These are phyloP conservation scores for Lecanicillium sp. DNA, from an alignment of 2,329 filamentous ascomycete genomes.

Conservation along the genomic window DNA sequence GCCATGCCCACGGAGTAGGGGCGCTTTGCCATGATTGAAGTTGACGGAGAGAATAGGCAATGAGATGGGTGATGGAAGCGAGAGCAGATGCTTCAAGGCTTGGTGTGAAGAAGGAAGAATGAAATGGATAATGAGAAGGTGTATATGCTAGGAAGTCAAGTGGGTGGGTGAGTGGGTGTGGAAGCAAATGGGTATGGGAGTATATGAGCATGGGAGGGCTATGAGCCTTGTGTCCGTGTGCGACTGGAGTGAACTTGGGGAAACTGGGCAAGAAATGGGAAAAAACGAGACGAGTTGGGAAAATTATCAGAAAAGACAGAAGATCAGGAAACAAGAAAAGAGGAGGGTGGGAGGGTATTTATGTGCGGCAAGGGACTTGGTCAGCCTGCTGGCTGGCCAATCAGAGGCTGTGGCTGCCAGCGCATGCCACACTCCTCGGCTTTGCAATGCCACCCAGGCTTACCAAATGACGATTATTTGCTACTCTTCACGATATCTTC, in stretches of 20 bases:
- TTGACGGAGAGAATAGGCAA: not conserved
- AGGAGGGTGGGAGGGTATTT: conserved; percentile 11
- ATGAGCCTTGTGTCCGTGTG: not conserved
- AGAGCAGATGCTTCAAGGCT: too few relatives aligned
- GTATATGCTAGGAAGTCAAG: not conserved
- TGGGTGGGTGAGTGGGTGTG: not conserved
- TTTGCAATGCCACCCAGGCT: not conserved
- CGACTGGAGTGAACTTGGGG: not conserved
- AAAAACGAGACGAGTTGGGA: not conserved
- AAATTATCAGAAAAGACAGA: not conserved
- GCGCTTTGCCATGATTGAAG: not conserved
- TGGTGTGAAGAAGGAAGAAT: too few relatives aligned
- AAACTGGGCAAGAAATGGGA: not conserved
- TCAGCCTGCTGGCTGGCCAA: conserved; percentile 7
- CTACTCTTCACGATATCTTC: not conserved
- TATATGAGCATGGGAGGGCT: not conserved
- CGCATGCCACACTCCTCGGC: conserved; percentile 1
- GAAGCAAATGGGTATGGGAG: not conserved
- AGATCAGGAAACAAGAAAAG: not conserved
- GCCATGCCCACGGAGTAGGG: not conserved
- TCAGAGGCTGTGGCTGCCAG: not conserved
- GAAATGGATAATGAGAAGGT: not conserved
- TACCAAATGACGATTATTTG: not conserved
- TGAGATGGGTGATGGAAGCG: not conserved
- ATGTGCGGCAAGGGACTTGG: conserved; percentile 9